phyloP scores from a whole-genome alignment of 257 asterid genomes.

The Leptodermis oblonga region DNA sequence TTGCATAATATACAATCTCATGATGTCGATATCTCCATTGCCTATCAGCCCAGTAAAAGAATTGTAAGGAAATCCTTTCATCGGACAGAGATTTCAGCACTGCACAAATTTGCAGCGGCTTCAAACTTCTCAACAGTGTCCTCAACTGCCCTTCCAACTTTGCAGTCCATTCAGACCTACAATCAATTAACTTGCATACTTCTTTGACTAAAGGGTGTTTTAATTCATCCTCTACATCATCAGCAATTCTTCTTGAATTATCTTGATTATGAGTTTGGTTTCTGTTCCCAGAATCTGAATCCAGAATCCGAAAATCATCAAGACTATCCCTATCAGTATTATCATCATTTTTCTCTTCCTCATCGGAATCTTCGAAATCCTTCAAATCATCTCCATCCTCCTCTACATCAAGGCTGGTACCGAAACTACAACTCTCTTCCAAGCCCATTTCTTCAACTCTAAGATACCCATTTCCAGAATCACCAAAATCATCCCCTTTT shows the following conservation, averaged over 20 bases:
- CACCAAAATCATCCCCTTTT: slow-evolving; percentile 22
- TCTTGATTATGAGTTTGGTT: slow-evolving; percentile 16
- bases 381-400: slow-evolving; percentile 19
- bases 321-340: slow-evolving; percentile 15
- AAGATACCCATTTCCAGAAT: slow-evolving; percentile 19
- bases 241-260: slow-evolving; percentile 30
- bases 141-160: slow-evolving; percentile 64
- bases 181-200: slow-evolving; percentile 58
- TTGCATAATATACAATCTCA: slow-evolving; percentile 58
- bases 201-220: slow-evolving; percentile 85
- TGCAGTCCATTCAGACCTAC: slow-evolving; percentile 61
- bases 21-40: slow-evolving; percentile 90
- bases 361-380: slow-evolving; percentile 37
- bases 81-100: slow-evolving; percentile 67
- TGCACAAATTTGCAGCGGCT: slow-evolving; percentile 76
- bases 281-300: slow-evolving; percentile 34
- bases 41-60: slow-evolving; percentile 88
- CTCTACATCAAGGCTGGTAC: slow-evolving; percentile 4
- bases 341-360: slow-evolving; percentile 30
- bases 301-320: slow-evolving; percentile 54
- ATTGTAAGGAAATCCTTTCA: slow-evolving; percentile 71
- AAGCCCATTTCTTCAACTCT: slow-evolving; percentile 24
- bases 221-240: slow-evolving; percentile 53
- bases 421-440: slow-evolving; percentile 31
- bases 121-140: slow-evolving; percentile 58